Conservation (phyloP, 495 filamentous ascomycete genomes). For the Cercophora newfieldiana region DNA sequence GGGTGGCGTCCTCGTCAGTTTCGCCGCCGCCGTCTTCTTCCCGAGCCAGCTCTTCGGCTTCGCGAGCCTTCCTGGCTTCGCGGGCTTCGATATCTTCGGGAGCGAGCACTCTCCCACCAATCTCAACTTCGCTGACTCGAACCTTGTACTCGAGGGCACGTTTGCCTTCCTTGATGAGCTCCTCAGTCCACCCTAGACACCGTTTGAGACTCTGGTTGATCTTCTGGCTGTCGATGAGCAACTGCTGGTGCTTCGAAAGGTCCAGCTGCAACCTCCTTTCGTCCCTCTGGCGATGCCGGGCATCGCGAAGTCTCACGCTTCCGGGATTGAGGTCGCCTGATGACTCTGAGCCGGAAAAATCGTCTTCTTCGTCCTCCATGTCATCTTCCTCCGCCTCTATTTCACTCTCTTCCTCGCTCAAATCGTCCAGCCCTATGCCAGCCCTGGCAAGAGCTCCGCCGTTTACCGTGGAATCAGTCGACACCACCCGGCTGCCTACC, state of each 20-base stretch:
- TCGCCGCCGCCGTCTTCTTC: conserved; percentile 39
- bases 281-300: conserved; percentile 58
- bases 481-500: conserved; percentile 27
- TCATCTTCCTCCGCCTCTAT: conserved; percentile 37
- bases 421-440: conserved; percentile 46
- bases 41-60: conserved; percentile 58
- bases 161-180: conserved; percentile 82
- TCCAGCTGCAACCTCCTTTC: conserved; percentile 79
- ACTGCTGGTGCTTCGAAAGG: conserved; percentile 81
- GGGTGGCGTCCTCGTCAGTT: conserved; percentile 28
- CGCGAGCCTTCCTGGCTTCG: conserved; percentile 51
- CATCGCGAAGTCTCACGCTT: conserved; percentile 45
- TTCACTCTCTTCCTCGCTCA: conserved; percentile 51
- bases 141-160: conserved; percentile 83
- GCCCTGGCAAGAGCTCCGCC: conserved; percentile 31
- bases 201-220: conserved; percentile 91
- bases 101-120: conserved; percentile 77
- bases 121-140: conserved; percentile 69
- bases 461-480: conserved; percentile 32
- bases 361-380: conserved; percentile 44
- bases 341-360: conserved; percentile 41
- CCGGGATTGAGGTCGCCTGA: conserved; percentile 51
- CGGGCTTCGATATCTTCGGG: conserved; percentile 44
- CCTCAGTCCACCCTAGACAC: conserved; percentile 83
- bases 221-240: conserved; percentile 84